Evolutionary conservation across 176 grass and related monocot species (phyloP), one percentile per base, ranked within the genome.

Genomic region (Carex pumila): DNA sequence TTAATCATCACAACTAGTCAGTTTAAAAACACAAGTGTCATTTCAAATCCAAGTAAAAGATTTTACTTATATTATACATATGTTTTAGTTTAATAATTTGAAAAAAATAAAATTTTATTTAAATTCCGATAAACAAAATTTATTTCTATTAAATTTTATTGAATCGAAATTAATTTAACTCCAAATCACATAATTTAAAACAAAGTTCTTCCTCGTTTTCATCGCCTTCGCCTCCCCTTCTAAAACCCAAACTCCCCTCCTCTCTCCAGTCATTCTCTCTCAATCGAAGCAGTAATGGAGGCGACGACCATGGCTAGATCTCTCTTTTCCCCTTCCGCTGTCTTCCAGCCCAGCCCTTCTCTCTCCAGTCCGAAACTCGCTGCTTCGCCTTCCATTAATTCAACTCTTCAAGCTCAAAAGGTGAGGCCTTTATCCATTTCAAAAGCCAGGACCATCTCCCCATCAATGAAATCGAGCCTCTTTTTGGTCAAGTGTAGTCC

Each of bases 271-370:
- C 39, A 7, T 25, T 25, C 54, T 64, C 65, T 85, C 84, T 52
- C 15, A 50, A 17, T 34, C 30, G 5, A 17, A 13, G 6, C 17
- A 15, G 22, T 6, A 84, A 90, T 90, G 88, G 85, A 90, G 57
- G 65, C 88, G 32, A 79, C 70, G 15, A 55, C 80, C 53, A 90
- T 90, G 63, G 81, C 74, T 52, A 71, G 85, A 90, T 81, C 81
- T 32, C 47, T 90, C 58, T 65, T 87, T 56, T 32, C 63, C 15
- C 63, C 80, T 56, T 71, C 63, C 37, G n/a, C 72, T 61, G 30
- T 54, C 19, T 70, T 84, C 63, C 54, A 72, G 13, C 29, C 37
- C 25, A 62, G 6, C 76, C 43, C 45, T 18, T 34, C 39, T 19
- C 34, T 81, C 53, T 53, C 32, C n/a, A 21, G 29, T 71, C 47